phyloP scores from a whole-genome alignment of 1,284 basidiomycete genomes.

The Phenoliferia sp. region DNA sequence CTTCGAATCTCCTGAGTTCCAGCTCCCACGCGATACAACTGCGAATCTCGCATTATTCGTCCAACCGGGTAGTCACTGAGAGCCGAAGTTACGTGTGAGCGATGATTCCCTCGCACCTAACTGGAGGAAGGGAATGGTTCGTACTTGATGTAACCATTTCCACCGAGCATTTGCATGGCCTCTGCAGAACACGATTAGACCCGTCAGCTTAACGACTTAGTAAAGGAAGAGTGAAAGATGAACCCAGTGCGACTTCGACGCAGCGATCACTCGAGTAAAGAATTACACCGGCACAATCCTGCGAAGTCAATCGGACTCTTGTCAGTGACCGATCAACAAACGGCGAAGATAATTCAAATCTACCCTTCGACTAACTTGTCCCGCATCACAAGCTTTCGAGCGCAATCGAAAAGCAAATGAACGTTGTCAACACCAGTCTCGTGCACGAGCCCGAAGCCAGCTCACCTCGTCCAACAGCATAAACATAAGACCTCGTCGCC shows the following conservation, averaged over 20 bases:
- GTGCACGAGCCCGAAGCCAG: background rate
- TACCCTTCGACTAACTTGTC: slow-evolving; percentile 73
- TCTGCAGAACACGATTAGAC: slow-evolving; percentile 48
- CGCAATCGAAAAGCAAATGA: background rate
- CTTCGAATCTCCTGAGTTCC: slow-evolving; percentile 69
- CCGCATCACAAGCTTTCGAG: slow-evolving; percentile 65
- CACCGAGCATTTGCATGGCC: slow-evolving; percentile 84
- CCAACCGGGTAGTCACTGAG: slow-evolving; percentile 71
- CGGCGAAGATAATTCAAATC: slow-evolving; percentile 36
- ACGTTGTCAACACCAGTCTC: too few relatives aligned
- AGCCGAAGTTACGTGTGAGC: background rate
- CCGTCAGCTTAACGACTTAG: background rate
- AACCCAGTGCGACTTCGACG: slow-evolving; percentile 70
- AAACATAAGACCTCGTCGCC: slow-evolving; percentile 84
- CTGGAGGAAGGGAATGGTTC: background rate
- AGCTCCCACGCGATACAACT: slow-evolving; percentile 83
- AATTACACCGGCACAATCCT: slow-evolving; percentile 91
- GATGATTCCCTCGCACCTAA: background rate
- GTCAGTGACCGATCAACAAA: background rate
- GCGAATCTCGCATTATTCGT: slow-evolving; percentile 73
- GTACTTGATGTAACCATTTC: slow-evolving; percentile 82
- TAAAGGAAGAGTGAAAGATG: background rate
- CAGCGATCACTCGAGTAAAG: slow-evolving; percentile 84
- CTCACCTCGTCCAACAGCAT: slow-evolving; percentile 67
- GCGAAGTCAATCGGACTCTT: slow-evolving; percentile 8